These are phyloP conservation scores for Alternaria burnsii DNA, from an alignment of 2,329 filamentous ascomycete genomes.

Conservation along the genomic window DNA sequence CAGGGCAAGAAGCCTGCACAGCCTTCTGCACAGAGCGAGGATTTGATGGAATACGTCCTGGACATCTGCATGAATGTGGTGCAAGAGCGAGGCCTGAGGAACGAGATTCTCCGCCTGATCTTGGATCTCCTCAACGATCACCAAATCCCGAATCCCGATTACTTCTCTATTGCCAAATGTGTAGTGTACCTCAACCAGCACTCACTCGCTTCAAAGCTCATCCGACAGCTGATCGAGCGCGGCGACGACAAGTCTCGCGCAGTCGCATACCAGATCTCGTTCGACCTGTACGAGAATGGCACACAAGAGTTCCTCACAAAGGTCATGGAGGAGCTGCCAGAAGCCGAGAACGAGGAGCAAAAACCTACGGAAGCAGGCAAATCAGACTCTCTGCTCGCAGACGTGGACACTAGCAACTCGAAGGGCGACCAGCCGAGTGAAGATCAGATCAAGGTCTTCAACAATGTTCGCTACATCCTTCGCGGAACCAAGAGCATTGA, in stretches of 20 bases:
- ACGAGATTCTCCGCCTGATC: slow-evolving; percentile 86
- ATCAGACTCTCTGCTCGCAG: slow-evolving; percentile 65
- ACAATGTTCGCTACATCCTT: slow-evolving; percentile 69
- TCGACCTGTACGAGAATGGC: slow-evolving; percentile 97
- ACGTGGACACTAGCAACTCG: slow-evolving; percentile 62
- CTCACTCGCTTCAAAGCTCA: slow-evolving; percentile 85
- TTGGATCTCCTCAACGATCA: slow-evolving; percentile 95
- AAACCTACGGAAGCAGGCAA: slow-evolving; percentile 62
- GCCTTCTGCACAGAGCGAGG: slow-evolving; percentile 73
- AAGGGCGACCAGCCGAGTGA: slow-evolving; percentile 56
- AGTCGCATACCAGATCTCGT: slow-evolving; percentile 95
- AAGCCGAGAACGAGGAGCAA: slow-evolving; percentile 56
- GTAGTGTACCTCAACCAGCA: slow-evolving; percentile 95
- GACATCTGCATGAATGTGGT: slow-evolving; percentile 98
- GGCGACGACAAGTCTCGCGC: slow-evolving; percentile 81
- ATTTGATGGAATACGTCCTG: slow-evolving; percentile 95
- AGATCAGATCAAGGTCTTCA: slow-evolving; percentile 63
- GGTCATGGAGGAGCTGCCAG: slow-evolving; percentile 80
- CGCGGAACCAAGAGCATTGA: slow-evolving; percentile 93
- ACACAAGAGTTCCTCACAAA: slow-evolving; percentile 96
- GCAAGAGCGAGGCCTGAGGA: slow-evolving; percentile 86
- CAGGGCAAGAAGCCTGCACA: slow-evolving; percentile 66
- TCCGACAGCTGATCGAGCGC: slow-evolving; percentile 80
- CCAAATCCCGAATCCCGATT: slow-evolving; percentile 91
- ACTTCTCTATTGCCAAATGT: slow-evolving; percentile 97